Evolutionary conservation across 192 early-diverging fungal species (phyloP), one percentile per base, ranked within the genome.

Genomic region (Pilaira anomala): DNA sequence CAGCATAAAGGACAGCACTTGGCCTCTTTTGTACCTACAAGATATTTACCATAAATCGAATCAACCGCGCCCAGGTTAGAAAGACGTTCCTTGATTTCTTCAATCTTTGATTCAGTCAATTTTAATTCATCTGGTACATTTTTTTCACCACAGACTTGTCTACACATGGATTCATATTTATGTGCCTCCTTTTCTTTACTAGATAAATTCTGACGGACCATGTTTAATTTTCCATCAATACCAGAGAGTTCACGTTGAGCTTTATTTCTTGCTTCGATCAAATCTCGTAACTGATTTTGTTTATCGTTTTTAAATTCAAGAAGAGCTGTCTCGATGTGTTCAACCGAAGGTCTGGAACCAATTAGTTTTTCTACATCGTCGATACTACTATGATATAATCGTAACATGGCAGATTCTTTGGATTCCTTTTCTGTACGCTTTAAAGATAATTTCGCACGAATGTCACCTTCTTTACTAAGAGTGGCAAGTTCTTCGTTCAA

Each of bases 391-490:
- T 63, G 40, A 22, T 60, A 62, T 19, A 46, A 46, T 46, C 13
- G 9, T 8, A 16, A 18, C 18, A 46, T 46, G 44, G 44, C 13
- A 18, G 18, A 7, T 14, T 46, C 72, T 12, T 74, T 57, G 24
- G 91, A 87, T 16, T 69, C 61, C 61, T 77, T 73, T 48, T 84
- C 82, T 9, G 29, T 18, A 12, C 44, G 44, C 12, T 62, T 62
- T 12, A 90, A 48, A 0, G 75, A 67, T 44, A 94, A 67, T 46
- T 78, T 76, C 7, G 90, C 88, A 0, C 86, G 76, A 0, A 78
- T 81, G 33, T 90, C 87, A 0, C 77, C 78, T 55, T 87, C 83
- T 66, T 67, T 65, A 67, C 78, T 91, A 55, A 88, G 76, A 51
- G 67, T 21, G 58, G 74, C 41, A 5, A 90, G 84, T 74, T 92